Conservation (phyloP, 2,329 filamentous ascomycete species). For the Calonectria ilicicola region DNA sequence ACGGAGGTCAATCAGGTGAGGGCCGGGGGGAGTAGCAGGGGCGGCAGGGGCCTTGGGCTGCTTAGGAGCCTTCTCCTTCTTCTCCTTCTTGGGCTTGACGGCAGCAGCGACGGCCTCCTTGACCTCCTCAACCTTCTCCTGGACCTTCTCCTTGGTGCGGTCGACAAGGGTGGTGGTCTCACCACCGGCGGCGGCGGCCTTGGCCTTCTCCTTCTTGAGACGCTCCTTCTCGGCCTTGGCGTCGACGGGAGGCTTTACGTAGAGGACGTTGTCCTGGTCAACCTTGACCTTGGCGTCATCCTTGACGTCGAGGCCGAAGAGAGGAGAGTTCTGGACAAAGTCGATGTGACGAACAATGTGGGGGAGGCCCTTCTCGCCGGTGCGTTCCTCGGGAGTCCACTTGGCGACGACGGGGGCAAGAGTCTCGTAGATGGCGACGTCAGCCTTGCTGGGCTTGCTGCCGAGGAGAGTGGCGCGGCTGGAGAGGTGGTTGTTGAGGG, state of each 20-base stretch:
- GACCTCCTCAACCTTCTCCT: slow-evolving; percentile 66
- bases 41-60: slow-evolving; percentile 72
- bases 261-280: slow-evolving; percentile 83
- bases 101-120: slow-evolving; percentile 50
- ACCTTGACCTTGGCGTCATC: slow-evolving; percentile 82
- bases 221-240: slow-evolving; percentile 96
- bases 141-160: slow-evolving; percentile 70
- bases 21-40: slow-evolving; percentile 81
- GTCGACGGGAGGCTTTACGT: slow-evolving; percentile 89
- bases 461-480: slow-evolving; percentile 91
- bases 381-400: slow-evolving; percentile 89
- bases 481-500: slow-evolving; percentile 88
- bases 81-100: slow-evolving; percentile 79
- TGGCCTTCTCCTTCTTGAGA: slow-evolving; percentile 95
- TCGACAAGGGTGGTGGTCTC: slow-evolving; percentile 65
- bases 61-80: slow-evolving; percentile 90
- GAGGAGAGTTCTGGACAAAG: slow-evolving; percentile 90
- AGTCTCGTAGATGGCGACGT: slow-evolving; percentile 84
- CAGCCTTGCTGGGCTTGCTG: slow-evolving; percentile 88
- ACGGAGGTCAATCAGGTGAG: slow-evolving; percentile 90
- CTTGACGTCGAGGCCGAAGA: slow-evolving; percentile 77
- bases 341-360: slow-evolving; percentile 93
- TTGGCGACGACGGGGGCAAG: slow-evolving; percentile 80
- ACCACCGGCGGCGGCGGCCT: slow-evolving; percentile 66
- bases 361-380: slow-evolving; percentile 88